Percentiles rank a stretch among this genome's conserved stretches.
phyloP scores from a whole-genome alignment of 2,329 filamentous ascomycete species.

The Pseudogymnoascus sp. region DNA sequence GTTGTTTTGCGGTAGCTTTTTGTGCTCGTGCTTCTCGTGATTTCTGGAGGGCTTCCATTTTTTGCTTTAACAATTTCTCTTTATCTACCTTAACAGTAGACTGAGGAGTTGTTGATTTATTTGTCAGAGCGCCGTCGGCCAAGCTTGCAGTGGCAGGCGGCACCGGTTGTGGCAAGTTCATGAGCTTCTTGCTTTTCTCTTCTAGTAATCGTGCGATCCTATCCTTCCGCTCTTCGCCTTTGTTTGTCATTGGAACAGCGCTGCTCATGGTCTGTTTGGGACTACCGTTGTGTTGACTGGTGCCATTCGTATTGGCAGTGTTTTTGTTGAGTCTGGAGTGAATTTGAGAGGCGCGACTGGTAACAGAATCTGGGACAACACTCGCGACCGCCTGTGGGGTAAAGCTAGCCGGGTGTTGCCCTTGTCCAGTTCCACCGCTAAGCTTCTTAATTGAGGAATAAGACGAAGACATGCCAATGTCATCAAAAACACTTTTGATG shows the following conservation, averaged over 20 bases:
- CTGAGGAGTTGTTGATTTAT: constrained; percentile 7
- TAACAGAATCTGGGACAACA: neutral
- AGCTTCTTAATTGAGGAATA: neutral
- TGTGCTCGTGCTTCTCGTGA: constrained; percentile 38
- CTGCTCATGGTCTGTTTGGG: neutral
- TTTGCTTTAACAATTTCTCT: constrained; percentile 64
- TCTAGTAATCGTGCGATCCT: constrained; percentile 69
- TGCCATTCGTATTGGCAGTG: neutral
- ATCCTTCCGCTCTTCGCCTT: constrained; percentile 60
- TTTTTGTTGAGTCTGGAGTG: neutral
- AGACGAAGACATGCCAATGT: constrained; percentile 48
- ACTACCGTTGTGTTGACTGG: neutral
- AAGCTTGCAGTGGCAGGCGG: constrained; percentile 8
- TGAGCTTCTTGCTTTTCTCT: constrained; percentile 54
- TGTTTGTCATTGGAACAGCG: constrained; percentile 1
- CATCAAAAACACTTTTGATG: constrained; percentile 57
- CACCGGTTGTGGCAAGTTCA: constrained; percentile 1
- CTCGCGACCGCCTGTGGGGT: neutral
- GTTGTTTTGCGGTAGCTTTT: constrained; percentile 29
- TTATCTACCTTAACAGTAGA: constrained; percentile 51
- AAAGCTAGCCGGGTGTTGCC: neutral
- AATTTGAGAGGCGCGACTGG: neutral
- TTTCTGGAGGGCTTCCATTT: constrained; percentile 66
- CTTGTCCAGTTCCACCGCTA: neutral
- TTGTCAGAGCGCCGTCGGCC: constrained; percentile 14